These are phyloP conservation scores for Fagopyrum homotropicum DNA, from an alignment of 148 eudicot genomes.

Conservation along the genomic window DNA sequence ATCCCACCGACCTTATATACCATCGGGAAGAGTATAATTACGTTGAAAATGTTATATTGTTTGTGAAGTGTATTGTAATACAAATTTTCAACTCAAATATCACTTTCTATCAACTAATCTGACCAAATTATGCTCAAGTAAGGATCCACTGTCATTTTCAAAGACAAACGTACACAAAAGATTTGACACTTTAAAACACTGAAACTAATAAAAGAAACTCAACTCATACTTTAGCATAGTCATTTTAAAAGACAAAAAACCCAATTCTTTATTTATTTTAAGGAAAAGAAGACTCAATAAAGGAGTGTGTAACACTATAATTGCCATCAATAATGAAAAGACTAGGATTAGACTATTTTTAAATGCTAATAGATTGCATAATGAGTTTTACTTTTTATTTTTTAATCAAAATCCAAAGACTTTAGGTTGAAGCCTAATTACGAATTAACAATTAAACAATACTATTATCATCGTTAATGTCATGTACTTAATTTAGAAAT, in stretches of 20 bases:
- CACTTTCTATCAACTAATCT: not conserved
- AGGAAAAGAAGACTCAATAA: no score
- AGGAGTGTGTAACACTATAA: not conserved
- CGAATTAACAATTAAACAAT: not conserved
- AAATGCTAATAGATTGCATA: not conserved
- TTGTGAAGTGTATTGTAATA: not conserved
- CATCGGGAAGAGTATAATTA: no score
- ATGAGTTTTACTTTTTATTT: not conserved
- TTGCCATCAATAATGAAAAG: not conserved
- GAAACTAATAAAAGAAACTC: no score
- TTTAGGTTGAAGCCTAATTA: not conserved
- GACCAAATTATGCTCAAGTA: not conserved
- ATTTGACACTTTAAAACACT: not conserved
- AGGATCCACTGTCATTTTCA: not conserved
- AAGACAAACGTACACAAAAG: not conserved
- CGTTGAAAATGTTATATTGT: no score
- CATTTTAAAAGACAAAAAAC: not conserved
- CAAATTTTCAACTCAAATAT: constrained; percentile 1
- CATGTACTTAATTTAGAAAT: not conserved
- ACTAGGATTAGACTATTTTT: not conserved
- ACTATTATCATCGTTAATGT: not conserved
- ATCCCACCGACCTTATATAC: no score
- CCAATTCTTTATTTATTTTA: no score
- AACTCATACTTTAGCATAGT: not conserved
- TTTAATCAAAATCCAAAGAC: not conserved